Evolutionary conservation across 164 flowering plant species (phyloP).

Genomic region (Vitis rupestris): DNA sequence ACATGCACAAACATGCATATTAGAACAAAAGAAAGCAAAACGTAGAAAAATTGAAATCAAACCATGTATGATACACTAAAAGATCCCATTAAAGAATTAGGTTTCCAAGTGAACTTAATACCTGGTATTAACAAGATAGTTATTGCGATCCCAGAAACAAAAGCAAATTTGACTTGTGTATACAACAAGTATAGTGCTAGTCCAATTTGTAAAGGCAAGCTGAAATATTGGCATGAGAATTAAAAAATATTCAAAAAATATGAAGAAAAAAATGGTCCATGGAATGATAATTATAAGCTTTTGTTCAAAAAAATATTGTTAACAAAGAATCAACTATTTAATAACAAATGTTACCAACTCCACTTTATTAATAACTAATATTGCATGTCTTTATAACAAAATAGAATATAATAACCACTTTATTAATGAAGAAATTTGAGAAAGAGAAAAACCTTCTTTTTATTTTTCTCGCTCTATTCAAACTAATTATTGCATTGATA

Average conservation of each 20-base stretch:
- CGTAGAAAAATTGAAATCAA: neutral
- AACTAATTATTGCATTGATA: too few species aligned
- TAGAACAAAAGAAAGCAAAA: neutral
- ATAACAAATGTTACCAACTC: neutral
- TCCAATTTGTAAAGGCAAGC: slow-evolving; percentile 95
- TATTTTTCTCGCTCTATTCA: too few species aligned
- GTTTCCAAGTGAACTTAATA: slow-evolving; percentile 17
- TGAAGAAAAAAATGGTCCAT: neutral
- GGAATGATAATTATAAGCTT: too few species aligned
- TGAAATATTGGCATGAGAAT: slow-evolving; percentile 31
- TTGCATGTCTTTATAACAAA: neutral
- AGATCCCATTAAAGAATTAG: neutral
- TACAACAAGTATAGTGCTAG: slow-evolving; percentile 82
- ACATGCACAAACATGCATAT: neutral
- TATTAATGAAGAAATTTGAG: too few species aligned
- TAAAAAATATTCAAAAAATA: neutral
- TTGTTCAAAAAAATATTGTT: neutral
- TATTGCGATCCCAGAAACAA: slow-evolving; percentile 79
- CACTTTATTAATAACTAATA: neutral
- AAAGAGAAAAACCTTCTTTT: too few species aligned
- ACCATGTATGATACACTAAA: neutral
- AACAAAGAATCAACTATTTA: neutral
- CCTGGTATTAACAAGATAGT: slow-evolving; percentile 92
- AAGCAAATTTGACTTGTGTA: slow-evolving; percentile 94
- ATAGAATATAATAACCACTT: neutral